A percentile compares a stretch with the other conserved stretches of the same genome.
Evolutionary conservation across 306 rosid genomes (phyloP).

Genomic region (Sechiopsis laciniata): DNA sequence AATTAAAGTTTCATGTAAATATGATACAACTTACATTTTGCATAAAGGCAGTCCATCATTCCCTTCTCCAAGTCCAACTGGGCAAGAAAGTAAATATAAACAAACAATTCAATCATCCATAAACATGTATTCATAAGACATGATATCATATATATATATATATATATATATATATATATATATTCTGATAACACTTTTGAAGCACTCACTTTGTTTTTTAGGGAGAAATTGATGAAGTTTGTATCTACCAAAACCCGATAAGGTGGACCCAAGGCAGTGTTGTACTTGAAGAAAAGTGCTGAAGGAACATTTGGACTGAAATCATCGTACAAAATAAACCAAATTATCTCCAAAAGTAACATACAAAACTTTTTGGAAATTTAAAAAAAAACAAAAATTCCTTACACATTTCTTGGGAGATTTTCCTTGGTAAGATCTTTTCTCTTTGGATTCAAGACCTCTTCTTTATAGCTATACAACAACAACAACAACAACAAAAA

Average conservation of each 20-base stretch:
- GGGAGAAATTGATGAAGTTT: conserved; percentile 92
- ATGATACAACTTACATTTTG: no score
- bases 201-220: conserved; percentile 73
- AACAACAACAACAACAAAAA: background rate
- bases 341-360: background rate
- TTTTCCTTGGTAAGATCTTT: conserved; percentile 51
- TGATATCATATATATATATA: no score
- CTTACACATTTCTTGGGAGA: conserved; percentile 77
- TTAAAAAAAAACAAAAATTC: background rate
- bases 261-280: conserved; percentile 83
- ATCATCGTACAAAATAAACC: background rate
- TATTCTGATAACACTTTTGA: background rate
- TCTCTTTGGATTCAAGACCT: conserved; percentile 71
- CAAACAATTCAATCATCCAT: no score
- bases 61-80: no score
- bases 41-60: no score
- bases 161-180: no score
- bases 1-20: no score
- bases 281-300: conserved; percentile 77
- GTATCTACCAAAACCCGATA: conserved; percentile 84
- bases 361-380: background rate
- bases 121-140: no score
- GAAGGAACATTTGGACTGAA: conserved; percentile 65
- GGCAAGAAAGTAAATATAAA: no score
- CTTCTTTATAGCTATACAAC: conserved; percentile 80